Percentiles rank a stretch among this genome's conserved stretches.
Conservation (phyloP, 2,329 filamentous ascomycete genomes). For the Paraphaeosphaeria sporulosa region DNA sequence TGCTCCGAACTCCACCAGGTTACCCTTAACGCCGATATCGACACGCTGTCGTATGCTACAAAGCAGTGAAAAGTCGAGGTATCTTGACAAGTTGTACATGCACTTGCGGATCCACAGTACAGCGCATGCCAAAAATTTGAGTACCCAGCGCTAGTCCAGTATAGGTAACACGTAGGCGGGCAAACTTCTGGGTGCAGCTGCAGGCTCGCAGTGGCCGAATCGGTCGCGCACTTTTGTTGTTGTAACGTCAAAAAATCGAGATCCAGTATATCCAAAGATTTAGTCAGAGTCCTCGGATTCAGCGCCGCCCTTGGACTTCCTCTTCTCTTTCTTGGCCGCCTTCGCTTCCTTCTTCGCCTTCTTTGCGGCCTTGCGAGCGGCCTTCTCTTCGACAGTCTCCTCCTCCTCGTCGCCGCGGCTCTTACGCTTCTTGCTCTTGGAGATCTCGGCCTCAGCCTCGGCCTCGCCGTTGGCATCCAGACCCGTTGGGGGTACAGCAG, state of each 20-base stretch:
- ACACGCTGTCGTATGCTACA: conserved; percentile 48
- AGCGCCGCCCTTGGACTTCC: conserved; percentile 43
- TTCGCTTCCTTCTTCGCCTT: conserved; percentile 68
- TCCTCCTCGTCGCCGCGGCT: conserved; percentile 56
- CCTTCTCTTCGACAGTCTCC: conserved; percentile 56
- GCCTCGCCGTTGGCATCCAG: conserved; percentile 26
- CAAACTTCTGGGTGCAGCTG: conserved; percentile 1
- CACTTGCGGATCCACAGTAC: conserved; percentile 17
- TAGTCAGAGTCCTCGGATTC: conserved; percentile 43
- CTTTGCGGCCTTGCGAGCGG: conserved; percentile 69
- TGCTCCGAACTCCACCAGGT: conserved; percentile 46
- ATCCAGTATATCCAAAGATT: conserved; percentile 24
- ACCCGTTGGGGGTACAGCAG: conserved; percentile 44
- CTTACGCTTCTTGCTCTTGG: conserved; percentile 57
- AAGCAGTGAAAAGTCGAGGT: conserved; percentile 38
- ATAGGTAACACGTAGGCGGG: background rate
- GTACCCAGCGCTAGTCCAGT: background rate
- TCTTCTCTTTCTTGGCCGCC: conserved; percentile 33
- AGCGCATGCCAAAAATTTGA: background rate
- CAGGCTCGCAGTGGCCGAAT: conserved; percentile 6
- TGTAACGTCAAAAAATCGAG: conserved; percentile 22
- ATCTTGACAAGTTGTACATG: conserved; percentile 32
- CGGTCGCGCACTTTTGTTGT: conserved; percentile 21
- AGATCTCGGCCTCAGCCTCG: conserved; percentile 35
- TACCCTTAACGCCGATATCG: conserved; percentile 39